These are phyloP conservation scores for Sporormia fimetaria DNA, from an alignment of 495 filamentous ascomycete genomes.

Conservation along the genomic window DNA sequence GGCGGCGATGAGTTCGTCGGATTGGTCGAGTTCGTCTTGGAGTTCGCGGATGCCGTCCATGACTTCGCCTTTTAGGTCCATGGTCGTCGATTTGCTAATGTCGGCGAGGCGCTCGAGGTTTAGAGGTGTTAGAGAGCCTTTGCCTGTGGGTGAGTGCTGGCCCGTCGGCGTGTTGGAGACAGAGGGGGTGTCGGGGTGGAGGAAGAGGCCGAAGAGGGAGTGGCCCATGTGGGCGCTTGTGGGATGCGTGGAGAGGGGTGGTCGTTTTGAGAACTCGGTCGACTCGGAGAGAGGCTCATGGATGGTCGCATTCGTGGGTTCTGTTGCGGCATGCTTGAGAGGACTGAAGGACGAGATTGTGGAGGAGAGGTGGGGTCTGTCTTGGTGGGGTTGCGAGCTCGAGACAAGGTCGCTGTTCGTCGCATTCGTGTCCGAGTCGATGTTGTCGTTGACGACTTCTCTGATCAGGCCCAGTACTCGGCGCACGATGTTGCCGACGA, in stretches of 20 bases:
- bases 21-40: constrained; percentile 78
- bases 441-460: constrained; percentile 75
- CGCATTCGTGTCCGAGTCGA: constrained; percentile 51
- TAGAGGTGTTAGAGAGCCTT: constrained; percentile 24
- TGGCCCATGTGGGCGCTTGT: constrained; percentile 39
- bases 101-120: constrained; percentile 26
- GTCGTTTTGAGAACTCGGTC: constrained; percentile 34
- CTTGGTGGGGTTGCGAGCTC: constrained; percentile 10
- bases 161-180: constrained; percentile 31
- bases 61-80: constrained; percentile 73
- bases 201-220: constrained; percentile 80
- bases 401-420: constrained; percentile 37
- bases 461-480: constrained; percentile 82
- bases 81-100: constrained; percentile 20
- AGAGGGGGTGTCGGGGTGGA: constrained; percentile 39
- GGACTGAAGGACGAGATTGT: constrained; percentile 36
- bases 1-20: constrained; percentile 77
- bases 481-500: constrained; percentile 85
- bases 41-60: constrained; percentile 82
- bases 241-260: constrained; percentile 42
- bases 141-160: constrained; percentile 24
- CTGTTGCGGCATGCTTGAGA: constrained; percentile 30
- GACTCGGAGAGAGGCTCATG: constrained; percentile 14
- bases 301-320: constrained; percentile 27
- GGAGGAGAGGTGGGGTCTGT: constrained; percentile 27